These are phyloP conservation scores for Globisporangium nodosum DNA, from an alignment of 352 stramenopile species.

Conservation along the genomic window DNA sequence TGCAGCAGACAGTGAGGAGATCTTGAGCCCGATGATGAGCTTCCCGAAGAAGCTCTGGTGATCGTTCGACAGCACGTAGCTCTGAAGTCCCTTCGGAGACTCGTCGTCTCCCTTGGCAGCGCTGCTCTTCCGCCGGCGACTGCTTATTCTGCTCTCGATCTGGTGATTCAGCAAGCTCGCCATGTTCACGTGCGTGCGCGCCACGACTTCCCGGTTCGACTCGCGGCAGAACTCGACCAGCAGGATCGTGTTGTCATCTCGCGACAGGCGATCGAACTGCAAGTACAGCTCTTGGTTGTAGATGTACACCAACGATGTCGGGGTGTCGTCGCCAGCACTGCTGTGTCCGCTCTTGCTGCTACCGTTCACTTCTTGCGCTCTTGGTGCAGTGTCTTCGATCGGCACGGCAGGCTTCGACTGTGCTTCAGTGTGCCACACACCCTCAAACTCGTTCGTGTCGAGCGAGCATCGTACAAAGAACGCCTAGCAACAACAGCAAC, in stretches of 20 bases:
- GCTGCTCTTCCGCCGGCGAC: conserved; percentile 10
- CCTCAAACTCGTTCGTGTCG: conserved; percentile 81
- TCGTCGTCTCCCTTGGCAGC: conserved; percentile 12
- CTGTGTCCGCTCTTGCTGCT: background rate
- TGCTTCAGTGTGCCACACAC: conserved; percentile 78
- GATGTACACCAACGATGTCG: conserved; percentile 49
- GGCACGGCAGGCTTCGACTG: conserved; percentile 51
- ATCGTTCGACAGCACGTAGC: conserved; percentile 78
- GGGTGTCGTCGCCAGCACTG: background rate
- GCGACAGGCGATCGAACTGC: conserved; percentile 77
- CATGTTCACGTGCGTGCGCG: conserved; percentile 75
- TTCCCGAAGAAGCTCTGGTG: conserved; percentile 85
- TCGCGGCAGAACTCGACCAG: conserved; percentile 78
- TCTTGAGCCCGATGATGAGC: conserved; percentile 50
- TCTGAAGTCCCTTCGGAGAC: conserved; percentile 31
- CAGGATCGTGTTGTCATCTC: conserved; percentile 82
- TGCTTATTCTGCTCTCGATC: conserved; percentile 13
- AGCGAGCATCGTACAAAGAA: conserved; percentile 84
- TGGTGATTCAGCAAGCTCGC: conserved; percentile 68
- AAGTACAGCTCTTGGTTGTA: conserved; percentile 79
- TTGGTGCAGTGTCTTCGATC: conserved; percentile 19
- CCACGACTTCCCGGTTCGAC: conserved; percentile 71
- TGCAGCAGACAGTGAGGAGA: conserved; percentile 56
- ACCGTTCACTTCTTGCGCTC: background rate
- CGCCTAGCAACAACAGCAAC: conserved; percentile 17